These are phyloP conservation scores for Alternaria gaisen DNA, from an alignment of 2,329 filamentous ascomycete species.

Conservation along the genomic window DNA sequence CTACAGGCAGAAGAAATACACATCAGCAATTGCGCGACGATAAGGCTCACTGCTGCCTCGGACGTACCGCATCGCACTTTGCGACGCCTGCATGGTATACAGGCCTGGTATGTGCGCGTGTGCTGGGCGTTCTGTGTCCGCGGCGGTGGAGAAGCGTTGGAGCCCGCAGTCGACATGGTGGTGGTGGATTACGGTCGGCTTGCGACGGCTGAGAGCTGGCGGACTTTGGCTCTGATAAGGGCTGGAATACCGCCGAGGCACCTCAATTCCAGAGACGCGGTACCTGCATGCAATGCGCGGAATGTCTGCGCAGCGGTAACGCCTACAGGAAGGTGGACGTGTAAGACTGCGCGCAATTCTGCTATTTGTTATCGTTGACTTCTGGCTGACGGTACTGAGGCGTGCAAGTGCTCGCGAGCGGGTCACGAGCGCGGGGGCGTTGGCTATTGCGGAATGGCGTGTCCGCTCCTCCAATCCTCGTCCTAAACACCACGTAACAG, in stretches of 20 bases:
- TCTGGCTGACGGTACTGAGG: conserved; percentile 3
- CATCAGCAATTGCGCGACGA: conserved; percentile 8
- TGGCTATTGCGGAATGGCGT: conserved; percentile 5
- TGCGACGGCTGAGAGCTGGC: conserved; percentile 26
- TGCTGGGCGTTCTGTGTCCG: conserved; percentile 34
- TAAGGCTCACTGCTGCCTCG: conserved; percentile 8
- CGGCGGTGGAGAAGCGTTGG: conserved; percentile 37
- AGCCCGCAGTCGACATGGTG: conserved; percentile 33
- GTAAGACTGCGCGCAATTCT: conserved; percentile 9
- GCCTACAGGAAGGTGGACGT: conserved; percentile 22
- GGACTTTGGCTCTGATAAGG: conserved; percentile 16
- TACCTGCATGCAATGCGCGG: conserved; percentile 25
- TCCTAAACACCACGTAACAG: conserved; percentile 8
- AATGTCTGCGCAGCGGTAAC: conserved; percentile 18
- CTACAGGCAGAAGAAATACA: conserved; percentile 43
- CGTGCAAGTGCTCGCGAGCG: conserved; percentile 2
- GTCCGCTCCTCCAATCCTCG: conserved; percentile 6
- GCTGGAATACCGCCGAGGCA: conserved; percentile 9
- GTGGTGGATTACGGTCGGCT: conserved; percentile 21
- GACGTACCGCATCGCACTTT: conserved; percentile 65
- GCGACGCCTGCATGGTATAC: conserved; percentile 64
- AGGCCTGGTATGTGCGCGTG: conserved; percentile 55
- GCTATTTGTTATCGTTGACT: conserved; percentile 6
- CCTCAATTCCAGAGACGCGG: conserved; percentile 3
- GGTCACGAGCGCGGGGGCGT: conserved; percentile 20